These are phyloP conservation scores for Chlamydomonas asymmetrica DNA, from an alignment of 139 green algal species.

Conservation along the genomic window DNA sequence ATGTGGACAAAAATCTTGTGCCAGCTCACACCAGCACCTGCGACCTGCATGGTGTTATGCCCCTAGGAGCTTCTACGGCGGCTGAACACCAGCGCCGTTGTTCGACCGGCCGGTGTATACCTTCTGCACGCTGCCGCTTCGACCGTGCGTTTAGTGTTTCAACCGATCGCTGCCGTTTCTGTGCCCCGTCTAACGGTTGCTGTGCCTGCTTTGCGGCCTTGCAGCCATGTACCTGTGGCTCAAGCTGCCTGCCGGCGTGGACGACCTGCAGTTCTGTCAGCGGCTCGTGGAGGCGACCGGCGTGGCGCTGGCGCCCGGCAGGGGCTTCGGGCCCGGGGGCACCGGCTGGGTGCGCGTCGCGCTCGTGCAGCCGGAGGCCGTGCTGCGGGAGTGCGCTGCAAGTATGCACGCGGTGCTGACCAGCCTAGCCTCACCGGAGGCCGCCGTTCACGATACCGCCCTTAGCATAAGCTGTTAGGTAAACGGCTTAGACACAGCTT, in stretches of 20 bases:
- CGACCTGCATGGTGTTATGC: too few relatives aligned
- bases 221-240: slow-evolving; percentile 61
- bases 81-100: not conserved
- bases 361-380: slow-evolving; percentile 38
- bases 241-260: slow-evolving; percentile 22
- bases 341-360: slow-evolving; percentile 45
- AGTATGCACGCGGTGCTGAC: slow-evolving; percentile 2
- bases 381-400: slow-evolving; percentile 25
- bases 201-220: too few relatives aligned
- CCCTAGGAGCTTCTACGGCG: not conserved
- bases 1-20: too few relatives aligned
- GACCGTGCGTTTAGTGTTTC: not conserved
- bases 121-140: not conserved
- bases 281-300: slow-evolving; percentile 34
- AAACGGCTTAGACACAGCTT: not conserved
- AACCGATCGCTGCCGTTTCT: too few relatives aligned
- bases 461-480: not conserved
- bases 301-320: slow-evolving; percentile 44
- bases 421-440: not conserved
- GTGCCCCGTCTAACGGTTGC: too few relatives aligned
- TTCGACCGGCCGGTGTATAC: not conserved
- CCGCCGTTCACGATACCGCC: not conserved
- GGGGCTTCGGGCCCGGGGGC: slow-evolving; percentile 51
- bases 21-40: too few relatives aligned
- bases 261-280: slow-evolving; percentile 46